Percentiles rank a stretch among this genome's conserved stretches.
phyloP scores from a whole-genome alignment of 257 asterid genomes.

The Cordia subcordata region DNA sequence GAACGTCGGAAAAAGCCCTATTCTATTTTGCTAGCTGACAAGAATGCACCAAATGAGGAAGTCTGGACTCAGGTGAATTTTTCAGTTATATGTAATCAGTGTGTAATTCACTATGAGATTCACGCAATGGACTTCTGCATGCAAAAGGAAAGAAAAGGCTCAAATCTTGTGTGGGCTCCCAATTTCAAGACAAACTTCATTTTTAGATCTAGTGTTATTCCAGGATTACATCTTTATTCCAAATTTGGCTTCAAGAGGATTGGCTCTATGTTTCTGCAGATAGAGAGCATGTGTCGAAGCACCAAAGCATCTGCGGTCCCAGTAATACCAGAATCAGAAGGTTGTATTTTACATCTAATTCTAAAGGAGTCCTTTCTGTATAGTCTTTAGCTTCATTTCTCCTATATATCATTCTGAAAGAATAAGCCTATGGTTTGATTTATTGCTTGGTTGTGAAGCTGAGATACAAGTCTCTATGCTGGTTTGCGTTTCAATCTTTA shows the following conservation, averaged over 20 bases:
- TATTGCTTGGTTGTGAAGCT: not conserved
- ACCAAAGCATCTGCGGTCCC: conserved; percentile 88
- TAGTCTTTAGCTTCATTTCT: not conserved
- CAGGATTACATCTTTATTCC: not conserved
- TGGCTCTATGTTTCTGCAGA: conserved; percentile 43
- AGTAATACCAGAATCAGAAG: conserved; percentile 93
- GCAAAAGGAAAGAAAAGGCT: not conserved
- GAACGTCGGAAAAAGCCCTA: conserved; percentile 73
- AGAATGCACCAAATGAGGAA: conserved; percentile 96
- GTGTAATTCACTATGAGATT: no score
- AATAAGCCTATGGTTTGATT: not conserved
- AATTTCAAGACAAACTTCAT: not conserved
- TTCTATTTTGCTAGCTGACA: conserved; percentile 91
- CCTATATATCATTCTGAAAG: not conserved
- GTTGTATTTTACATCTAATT: conserved; percentile 27
- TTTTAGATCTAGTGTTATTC: not conserved
- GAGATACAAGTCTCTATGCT: not conserved
- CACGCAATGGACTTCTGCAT: conserved; percentile 1
- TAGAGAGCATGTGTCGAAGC: conserved; percentile 80
- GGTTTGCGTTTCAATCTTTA: not conserved
- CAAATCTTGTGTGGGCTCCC: not conserved
- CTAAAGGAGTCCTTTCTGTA: not conserved
- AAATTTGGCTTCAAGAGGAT: conserved; percentile 6
- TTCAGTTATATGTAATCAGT: no score
- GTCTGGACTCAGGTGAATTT: conserved; percentile 81